phyloP scores from a whole-genome alignment of 768 basidiomycete genomes.

The Leccinum rimulosum region DNA sequence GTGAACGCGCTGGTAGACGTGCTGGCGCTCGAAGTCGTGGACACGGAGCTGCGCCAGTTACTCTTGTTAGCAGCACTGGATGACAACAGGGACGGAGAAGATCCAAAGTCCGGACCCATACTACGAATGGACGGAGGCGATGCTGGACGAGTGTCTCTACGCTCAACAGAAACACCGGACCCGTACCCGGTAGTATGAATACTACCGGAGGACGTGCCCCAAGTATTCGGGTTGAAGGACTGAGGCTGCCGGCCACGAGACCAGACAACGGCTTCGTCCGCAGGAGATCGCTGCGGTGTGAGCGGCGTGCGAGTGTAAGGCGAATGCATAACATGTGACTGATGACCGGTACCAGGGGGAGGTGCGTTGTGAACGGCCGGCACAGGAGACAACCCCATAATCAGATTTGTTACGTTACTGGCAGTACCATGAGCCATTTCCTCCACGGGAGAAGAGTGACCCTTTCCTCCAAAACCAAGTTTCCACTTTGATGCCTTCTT shows the following conservation, averaged over 20 bases:
- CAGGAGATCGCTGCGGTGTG: constrained; percentile 33
- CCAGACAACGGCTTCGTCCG: constrained; percentile 47
- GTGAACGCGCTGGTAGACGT: constrained; percentile 74
- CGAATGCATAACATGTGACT: constrained; percentile 12
- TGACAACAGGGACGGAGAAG: constrained; percentile 54
- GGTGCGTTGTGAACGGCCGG: constrained; percentile 8
- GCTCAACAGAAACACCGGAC: constrained; percentile 27
- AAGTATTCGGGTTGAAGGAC: constrained; percentile 15
- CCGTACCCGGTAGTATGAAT: constrained; percentile 11
- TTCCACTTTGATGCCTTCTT: constrained; percentile 78
- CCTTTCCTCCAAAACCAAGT: constrained; percentile 57
- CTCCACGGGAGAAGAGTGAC: constrained; percentile 41
- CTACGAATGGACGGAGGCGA: constrained; percentile 64
- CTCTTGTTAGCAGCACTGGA: constrained; percentile 41
- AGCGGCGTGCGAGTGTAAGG: constrained; percentile 30
- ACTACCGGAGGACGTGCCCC: constrained; percentile 20
- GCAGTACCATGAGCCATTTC: constrained; percentile 58
- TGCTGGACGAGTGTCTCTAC: constrained; percentile 41
- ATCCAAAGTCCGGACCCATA: constrained; percentile 45
- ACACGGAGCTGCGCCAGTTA: constrained; percentile 80
- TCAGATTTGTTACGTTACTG: constrained; percentile 71
- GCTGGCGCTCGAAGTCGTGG: constrained; percentile 65
- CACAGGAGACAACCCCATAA: constrained; percentile 51
- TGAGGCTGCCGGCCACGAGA: constrained; percentile 45
- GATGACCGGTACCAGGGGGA: constrained; percentile 7